Conservation (phyloP, 2,329 filamentous ascomycete genomes). For the Stromatinia cepivora region DNA sequence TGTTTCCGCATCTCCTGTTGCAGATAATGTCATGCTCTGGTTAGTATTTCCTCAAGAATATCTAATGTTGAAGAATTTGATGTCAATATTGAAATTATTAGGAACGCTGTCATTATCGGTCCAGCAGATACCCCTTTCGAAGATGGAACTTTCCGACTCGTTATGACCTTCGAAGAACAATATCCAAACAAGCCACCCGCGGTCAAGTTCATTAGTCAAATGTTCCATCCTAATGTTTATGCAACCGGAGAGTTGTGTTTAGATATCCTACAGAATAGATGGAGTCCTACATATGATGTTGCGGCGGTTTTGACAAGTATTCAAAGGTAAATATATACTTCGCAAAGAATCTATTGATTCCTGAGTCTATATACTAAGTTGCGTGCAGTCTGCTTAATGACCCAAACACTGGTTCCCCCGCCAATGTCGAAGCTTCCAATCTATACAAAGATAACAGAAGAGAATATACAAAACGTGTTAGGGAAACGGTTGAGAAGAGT, state of each 20-base stretch:
- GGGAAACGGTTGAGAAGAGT: conserved; percentile 98
- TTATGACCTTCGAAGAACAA: conserved; percentile 99
- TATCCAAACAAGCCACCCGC: conserved; percentile 98
- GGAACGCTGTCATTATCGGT: conserved; percentile 98
- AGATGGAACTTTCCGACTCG: conserved; percentile 93
- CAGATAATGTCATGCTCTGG: conserved; percentile 98
- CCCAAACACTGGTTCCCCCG: conserved; percentile 96
- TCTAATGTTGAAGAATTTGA: neutral
- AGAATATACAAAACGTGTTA: conserved; percentile 92
- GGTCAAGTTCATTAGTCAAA: conserved; percentile 97
- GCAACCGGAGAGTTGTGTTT: conserved; percentile 94
- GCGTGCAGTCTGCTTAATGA: conserved; percentile 81
- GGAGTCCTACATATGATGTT: conserved; percentile 98
- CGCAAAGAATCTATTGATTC: neutral
- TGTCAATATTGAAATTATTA: conserved; percentile 44
- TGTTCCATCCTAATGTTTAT: conserved; percentile 99
- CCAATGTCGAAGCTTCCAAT: conserved; percentile 97
- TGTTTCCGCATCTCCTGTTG: conserved; percentile 92
- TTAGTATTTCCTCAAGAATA: conserved; percentile 44
- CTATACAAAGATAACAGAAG: conserved; percentile 97
- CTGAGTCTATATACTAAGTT: conserved; percentile 38
- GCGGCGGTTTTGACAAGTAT: conserved; percentile 96
- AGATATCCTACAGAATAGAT: conserved; percentile 95
- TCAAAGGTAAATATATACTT: conserved; percentile 67
- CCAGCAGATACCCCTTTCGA: conserved; percentile 97